phyloP scores from a whole-genome alignment of 345 rosid genomes.

The Syzygium aromaticum region DNA sequence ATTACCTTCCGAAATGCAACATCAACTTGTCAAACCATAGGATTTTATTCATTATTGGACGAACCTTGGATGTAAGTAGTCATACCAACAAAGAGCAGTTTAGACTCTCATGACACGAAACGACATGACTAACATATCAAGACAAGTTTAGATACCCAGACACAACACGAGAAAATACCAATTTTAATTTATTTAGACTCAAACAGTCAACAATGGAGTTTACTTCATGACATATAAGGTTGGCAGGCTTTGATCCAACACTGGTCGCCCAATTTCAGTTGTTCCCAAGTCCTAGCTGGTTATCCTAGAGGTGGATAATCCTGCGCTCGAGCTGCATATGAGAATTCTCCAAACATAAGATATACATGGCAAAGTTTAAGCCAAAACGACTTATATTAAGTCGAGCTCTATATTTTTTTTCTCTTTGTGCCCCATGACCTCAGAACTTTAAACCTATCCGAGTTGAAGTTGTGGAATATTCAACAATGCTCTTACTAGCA shows the following conservation, averaged over 20 bases:
- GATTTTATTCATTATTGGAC: not conserved
- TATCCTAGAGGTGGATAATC: not conserved
- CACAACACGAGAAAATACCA: not conserved
- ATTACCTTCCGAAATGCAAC: not conserved
- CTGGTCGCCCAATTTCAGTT: not conserved
- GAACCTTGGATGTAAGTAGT: not conserved
- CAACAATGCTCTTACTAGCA: not conserved
- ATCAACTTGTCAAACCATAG: not conserved
- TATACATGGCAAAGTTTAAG: not conserved
- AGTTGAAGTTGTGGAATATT: not conserved
- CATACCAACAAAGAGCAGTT: not conserved
- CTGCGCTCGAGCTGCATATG: not conserved
- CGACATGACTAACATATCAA: not conserved
- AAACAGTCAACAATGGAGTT: not conserved
- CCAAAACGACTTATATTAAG: not conserved
- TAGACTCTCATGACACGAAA: not conserved
- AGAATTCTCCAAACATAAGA: not conserved
- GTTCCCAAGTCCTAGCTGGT: not conserved
- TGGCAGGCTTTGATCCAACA: not conserved
- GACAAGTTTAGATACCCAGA: not conserved
- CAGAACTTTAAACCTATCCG: not conserved
- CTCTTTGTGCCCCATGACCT: not conserved
- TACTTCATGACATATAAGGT: not conserved
- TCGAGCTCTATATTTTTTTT: not conserved
- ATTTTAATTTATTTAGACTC: not conserved